Evolutionary conservation across 352 stramenopile genomes (phyloP).

Genomic region (Phytophthora ohioensis): DNA sequence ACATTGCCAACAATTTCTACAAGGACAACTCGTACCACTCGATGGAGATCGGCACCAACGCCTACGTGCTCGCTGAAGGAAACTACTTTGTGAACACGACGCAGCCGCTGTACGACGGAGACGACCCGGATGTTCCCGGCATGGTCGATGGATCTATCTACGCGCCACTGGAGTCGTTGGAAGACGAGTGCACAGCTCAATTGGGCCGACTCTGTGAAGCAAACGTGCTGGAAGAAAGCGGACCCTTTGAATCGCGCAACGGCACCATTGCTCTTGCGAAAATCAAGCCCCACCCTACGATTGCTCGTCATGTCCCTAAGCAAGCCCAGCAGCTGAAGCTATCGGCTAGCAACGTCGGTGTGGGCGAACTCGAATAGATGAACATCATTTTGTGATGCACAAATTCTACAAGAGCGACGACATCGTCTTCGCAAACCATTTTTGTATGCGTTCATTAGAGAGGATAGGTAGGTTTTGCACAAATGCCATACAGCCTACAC

Average conservation of each 20-base stretch:
- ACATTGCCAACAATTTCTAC: slow-evolving; percentile 15
- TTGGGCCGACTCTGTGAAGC: slow-evolving; percentile 8
- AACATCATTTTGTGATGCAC: background rate
- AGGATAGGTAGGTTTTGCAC: background rate
- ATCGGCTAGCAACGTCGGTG: slow-evolving; percentile 19
- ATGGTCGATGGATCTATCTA: slow-evolving; percentile 16
- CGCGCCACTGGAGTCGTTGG: slow-evolving; percentile 4
- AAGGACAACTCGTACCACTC: slow-evolving; percentile 17
- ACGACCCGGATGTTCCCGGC: slow-evolving; percentile 16
- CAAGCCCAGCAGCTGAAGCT: slow-evolving; percentile 14
- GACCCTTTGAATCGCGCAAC: slow-evolving; percentile 13
- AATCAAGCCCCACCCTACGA: slow-evolving; percentile 11
- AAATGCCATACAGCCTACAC: slow-evolving; percentile 1
- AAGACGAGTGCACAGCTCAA: slow-evolving; percentile 14
- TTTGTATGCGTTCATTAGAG: slow-evolving; percentile 9
- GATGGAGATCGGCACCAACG: slow-evolving; percentile 15
- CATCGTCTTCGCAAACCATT: background rate
- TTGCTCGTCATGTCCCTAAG: background rate
- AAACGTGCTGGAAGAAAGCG: slow-evolving; percentile 16
- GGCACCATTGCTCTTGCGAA: slow-evolving; percentile 6
- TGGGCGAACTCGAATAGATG: slow-evolving; percentile 14
- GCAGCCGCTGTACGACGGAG: slow-evolving; percentile 16
- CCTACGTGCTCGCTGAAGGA: slow-evolving; percentile 17
- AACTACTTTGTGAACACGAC: slow-evolving; percentile 23
- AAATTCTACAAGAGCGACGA: background rate